phyloP scores from a whole-genome alignment of 2,329 filamentous ascomycete species.

The Pseudocercospora pini-densiflorae region DNA sequence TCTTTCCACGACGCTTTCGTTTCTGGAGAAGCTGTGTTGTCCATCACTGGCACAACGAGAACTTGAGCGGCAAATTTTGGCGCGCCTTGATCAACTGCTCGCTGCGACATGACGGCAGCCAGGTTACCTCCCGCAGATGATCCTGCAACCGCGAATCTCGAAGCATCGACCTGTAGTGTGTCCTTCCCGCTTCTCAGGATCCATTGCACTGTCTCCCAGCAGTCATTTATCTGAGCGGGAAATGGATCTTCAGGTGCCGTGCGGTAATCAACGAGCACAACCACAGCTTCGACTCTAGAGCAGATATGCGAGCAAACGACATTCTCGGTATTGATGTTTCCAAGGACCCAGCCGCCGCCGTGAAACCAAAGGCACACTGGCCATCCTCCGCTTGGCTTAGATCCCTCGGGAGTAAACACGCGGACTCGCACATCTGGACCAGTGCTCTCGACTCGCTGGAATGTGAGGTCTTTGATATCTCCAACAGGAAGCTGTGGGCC shows the following conservation, averaged over 20 bases:
- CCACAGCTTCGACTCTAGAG: background rate
- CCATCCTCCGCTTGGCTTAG: background rate
- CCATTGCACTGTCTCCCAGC: slow-evolving; percentile 4
- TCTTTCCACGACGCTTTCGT: slow-evolving; percentile 6
- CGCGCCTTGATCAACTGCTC: background rate
- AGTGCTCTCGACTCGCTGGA: background rate
- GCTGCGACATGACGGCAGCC: slow-evolving; percentile 4
- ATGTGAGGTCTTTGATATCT: background rate
- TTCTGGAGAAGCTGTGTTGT: slow-evolving; percentile 5
- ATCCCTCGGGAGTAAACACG: background rate
- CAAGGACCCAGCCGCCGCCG: slow-evolving; percentile 7
- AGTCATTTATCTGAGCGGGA: background rate
- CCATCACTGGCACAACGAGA: slow-evolving; percentile 2
- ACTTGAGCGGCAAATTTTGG: slow-evolving; percentile 2
- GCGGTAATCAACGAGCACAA: background rate
- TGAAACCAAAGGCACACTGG: slow-evolving; percentile 4
- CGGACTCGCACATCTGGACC: slow-evolving; percentile 5
- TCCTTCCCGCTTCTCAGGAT: background rate
- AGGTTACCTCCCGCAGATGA: slow-evolving; percentile 3
- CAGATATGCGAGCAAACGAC: slow-evolving; percentile 9
- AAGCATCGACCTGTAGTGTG: background rate
- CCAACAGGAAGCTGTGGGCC: slow-evolving; percentile 6
- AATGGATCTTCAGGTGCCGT: slow-evolving; percentile 1
- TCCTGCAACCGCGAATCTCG: background rate
- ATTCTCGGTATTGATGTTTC: slow-evolving; percentile 9